Evolutionary conservation across 257 asterid species (phyloP).

Genomic region (Solanum microdontum): DNA sequence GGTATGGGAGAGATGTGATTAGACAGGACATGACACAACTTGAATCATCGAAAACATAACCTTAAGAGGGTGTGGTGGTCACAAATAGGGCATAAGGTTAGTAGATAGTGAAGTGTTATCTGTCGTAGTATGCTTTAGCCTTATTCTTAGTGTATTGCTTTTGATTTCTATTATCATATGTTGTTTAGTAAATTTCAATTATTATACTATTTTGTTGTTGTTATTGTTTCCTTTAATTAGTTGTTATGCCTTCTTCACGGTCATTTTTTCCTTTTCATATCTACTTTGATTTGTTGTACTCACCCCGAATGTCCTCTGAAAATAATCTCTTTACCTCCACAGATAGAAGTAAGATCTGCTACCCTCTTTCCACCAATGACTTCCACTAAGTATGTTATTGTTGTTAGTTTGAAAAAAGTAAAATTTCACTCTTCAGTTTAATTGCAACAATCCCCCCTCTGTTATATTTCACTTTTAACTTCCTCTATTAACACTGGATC

Average conservation of each 20-base stretch:
- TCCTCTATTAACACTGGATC: background rate
- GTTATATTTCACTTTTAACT: background rate
- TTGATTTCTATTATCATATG: background rate
- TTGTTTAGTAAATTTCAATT: background rate
- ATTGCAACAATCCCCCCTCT: background rate
- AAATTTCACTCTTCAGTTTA: background rate
- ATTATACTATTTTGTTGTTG: background rate
- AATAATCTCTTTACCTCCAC: background rate
- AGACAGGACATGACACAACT: background rate
- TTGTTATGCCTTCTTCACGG: background rate
- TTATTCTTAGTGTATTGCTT: background rate
- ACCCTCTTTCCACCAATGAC: background rate
- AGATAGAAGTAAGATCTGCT: background rate
- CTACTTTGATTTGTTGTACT: background rate
- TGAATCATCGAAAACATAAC: no score
- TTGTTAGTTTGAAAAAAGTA: background rate
- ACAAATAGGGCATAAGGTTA: background rate
- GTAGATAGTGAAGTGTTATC: background rate
- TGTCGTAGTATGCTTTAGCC: background rate
- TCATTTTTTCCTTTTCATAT: background rate
- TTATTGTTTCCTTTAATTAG: background rate
- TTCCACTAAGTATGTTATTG: background rate
- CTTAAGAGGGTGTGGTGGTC: background rate
- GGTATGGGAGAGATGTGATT: background rate
- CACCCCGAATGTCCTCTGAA: background rate